Evolutionary conservation across 495 filamentous ascomycete species (phyloP), one percentile per base, ranked within the genome.

Genomic region (Aspergillus funiculosus): DNA sequence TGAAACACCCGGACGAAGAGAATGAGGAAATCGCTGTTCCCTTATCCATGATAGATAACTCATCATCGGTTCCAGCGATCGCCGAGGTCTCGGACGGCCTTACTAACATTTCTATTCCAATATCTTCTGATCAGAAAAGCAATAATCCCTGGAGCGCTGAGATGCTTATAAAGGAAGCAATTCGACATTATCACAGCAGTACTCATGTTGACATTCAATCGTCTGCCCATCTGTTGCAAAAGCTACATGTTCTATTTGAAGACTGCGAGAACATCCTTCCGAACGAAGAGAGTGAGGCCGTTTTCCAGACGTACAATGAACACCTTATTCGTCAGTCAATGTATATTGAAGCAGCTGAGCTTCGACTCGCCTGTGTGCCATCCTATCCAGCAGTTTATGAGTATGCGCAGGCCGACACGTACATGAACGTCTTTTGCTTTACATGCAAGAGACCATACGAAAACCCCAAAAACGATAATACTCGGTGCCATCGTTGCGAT

Each of bases 331-430:
- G 63, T 29, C 76, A 86, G 53, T 74, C 75, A 31, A 74, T 87
- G 58, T 80, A 82, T 54, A 58, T 78, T 27, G 80, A 86, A 55
- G 83, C 86, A 15, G 74, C 82, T 5, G 70, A 83, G 22, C 72
- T 89, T 10, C 82, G 85, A 3, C 80, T 86, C 21, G 67, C 83
- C 20, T 85, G 79, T 48, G 75, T 76, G 54, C 38, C 79, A 55
- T 63, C 72, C 14, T 86, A 84, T 55, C 71, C 77, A 1, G 60
- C 77, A 7, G 73, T 89, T 9, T 82, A 80, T 48, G 71, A 74
- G 1, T 71, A 77, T 13, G 78, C 74, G 51, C 83, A 57, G 64
- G 72, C 53, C 26, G 65, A 68, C 46, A 66, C 57, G 5, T 67
- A 49, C 54, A 71, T 73, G 47, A 71, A 72, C 32, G 67, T 72